Base-by-base conservation (phyloP, 805 yeast genomes). In the Pichia insulana region DNA sequence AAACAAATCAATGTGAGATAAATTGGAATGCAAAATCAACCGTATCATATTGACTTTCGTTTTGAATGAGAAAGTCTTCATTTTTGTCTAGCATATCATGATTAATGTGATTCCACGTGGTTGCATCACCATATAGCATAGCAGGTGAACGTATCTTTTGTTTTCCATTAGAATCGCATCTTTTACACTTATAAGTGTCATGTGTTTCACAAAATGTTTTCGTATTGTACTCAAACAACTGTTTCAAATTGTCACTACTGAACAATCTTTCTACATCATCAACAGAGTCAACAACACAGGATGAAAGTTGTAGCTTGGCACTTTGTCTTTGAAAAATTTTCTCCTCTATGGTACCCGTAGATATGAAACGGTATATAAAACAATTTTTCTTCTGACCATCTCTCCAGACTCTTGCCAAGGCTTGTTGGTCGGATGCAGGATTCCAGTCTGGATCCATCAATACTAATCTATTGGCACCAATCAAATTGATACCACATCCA, bases 361-460 rank as follows among this genome's bases (percentile, higher is more conserved):
- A 75, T 44, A 90, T 89, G 52, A 92, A 89, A 51, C 98, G 70
- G 61, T 92, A 92, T 33, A 90, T 92, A 55, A 83, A 90, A 66
- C 98, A 92, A 60, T 85, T 95, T 62, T 90, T 92, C 70, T 85
- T 90, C 58, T 90, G 98, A 0, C 98, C 98, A 64, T 92, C 98
- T 70, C 98, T 79, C 97, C 97, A 92, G 5, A 92, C 96, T 61
- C 98, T 75, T 0, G 97, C 97, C 48, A 92, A 69, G 0, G 97
- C 97, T 63, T 90, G 98, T 59, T 92, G 97, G 58, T 90, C 98
- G 1, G 96, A 82, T 0, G 98, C 97, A 0, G 98, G 98, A 56
- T 90, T 90, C 98, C 98, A 92, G 59, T 92, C 98, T 0, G 80
- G 80, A 58, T 92, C 98, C 57, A 92, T 69, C 37, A 92, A 66